Conservation (phyloP, 768 basidiomycete species). For the Mycena kentingensis region DNA sequence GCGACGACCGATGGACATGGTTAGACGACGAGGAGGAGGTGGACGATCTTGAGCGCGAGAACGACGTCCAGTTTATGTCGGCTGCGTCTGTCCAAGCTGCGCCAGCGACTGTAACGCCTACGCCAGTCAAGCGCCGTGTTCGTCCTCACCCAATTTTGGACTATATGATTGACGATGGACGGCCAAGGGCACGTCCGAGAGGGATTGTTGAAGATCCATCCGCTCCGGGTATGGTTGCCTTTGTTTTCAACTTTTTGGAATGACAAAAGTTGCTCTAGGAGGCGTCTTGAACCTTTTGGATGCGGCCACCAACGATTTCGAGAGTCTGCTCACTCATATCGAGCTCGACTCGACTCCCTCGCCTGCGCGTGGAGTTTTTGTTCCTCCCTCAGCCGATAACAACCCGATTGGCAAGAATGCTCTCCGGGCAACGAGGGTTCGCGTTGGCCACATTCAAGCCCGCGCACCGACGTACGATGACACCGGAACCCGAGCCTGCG, state of each 20-base stretch:
- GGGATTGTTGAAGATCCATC: constrained; percentile 58
- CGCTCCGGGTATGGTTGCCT: constrained; percentile 37
- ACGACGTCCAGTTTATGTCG: constrained; percentile 16
- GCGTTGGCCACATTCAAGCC: constrained; percentile 31
- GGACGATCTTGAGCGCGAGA: constrained; percentile 21
- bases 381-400: constrained; percentile 24
- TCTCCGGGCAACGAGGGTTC: constrained; percentile 36
- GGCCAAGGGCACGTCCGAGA: constrained; percentile 45
- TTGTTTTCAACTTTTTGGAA: constrained; percentile 2
- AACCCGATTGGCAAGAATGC: constrained; percentile 38
- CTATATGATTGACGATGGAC: constrained; percentile 6
- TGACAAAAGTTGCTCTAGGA: constrained; percentile 21
- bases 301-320: constrained; percentile 79
- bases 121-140: constrained; percentile 48
- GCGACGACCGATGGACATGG: constrained; percentile 56
- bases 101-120: constrained; percentile 39
- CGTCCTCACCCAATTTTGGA: constrained; percentile 68
- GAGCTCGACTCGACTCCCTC: constrained; percentile 77
- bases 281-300: constrained; percentile 72
- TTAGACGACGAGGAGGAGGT: constrained; percentile 22
- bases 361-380: constrained; percentile 25
- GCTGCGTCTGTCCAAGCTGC: constrained; percentile 17
- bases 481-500: constrained; percentile 59
- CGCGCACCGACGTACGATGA: constrained; percentile 56
- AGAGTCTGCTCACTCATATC: constrained; percentile 75